Percentiles rank a stretch among this genome's conserved stretches.
Conservation (phyloP, 148 eudicot species). For the Vaccinium myrtillus region DNA sequence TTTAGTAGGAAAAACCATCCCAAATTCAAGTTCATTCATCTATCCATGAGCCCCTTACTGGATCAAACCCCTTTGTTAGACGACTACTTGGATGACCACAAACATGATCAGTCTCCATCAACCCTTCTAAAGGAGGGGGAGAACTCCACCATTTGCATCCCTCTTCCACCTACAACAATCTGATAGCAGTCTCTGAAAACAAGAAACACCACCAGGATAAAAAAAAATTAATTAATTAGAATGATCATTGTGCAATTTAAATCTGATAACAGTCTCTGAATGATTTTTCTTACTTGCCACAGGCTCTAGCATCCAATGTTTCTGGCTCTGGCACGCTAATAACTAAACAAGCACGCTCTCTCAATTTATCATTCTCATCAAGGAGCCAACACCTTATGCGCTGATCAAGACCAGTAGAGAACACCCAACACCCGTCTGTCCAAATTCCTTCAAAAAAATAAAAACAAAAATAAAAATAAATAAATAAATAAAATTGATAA, state of each 20-base stretch:
- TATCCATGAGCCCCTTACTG: background rate
- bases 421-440: slow-evolving; percentile 87
- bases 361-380: slow-evolving; percentile 40
- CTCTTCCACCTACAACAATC: slow-evolving; percentile 88
- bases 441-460: slow-evolving; percentile 64
- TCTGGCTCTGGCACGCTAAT: slow-evolving; percentile 97
- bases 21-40: background rate
- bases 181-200: slow-evolving; percentile 64
- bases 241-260: background rate
- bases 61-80: background rate
- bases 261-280: background rate
- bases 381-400: slow-evolving; percentile 85
- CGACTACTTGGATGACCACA: background rate
- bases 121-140: slow-evolving; percentile 33
- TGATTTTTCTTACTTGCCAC: slow-evolving; percentile 50
- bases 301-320: slow-evolving; percentile 71
- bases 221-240: background rate
- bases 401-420: slow-evolving; percentile 97
- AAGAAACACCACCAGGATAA: slow-evolving; percentile 10
- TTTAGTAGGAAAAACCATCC: background rate
- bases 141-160: slow-evolving; percentile 83
- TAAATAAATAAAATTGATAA: background rate
- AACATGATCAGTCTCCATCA: slow-evolving; percentile 18
- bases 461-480: slow-evolving; percentile 19
- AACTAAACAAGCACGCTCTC: slow-evolving; percentile 56